phyloP scores from a whole-genome alignment of 2,329 filamentous ascomycete genomes.

The Aspergillus neoniger region DNA sequence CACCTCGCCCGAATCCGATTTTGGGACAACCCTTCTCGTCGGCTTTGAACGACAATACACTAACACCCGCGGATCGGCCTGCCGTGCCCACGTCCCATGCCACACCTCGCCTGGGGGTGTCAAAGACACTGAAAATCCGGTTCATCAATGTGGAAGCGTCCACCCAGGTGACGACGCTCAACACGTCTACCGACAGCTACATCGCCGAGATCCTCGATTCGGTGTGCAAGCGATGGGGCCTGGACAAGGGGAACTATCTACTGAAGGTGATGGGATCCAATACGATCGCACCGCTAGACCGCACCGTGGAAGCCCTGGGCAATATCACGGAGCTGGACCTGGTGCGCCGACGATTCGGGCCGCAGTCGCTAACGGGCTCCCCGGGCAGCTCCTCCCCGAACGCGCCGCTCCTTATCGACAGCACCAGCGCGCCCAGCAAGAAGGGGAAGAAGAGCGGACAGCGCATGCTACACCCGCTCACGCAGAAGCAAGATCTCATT shows the following conservation, averaged over 20 bases:
- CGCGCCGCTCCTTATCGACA: constrained; percentile 61
- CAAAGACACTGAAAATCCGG: constrained; percentile 61
- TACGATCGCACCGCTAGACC: constrained; percentile 64
- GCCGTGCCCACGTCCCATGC: constrained; percentile 47
- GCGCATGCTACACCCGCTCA: constrained; percentile 48
- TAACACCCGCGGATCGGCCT: constrained; percentile 50
- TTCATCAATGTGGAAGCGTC: constrained; percentile 63
- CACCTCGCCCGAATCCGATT: constrained; percentile 43
- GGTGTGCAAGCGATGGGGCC: constrained; percentile 61
- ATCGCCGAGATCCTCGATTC: constrained; percentile 68
- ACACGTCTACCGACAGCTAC: constrained; percentile 65
- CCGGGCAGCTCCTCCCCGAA: constrained; percentile 65
- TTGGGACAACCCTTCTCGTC: constrained; percentile 50
- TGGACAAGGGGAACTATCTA: constrained; percentile 66
- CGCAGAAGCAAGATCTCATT: constrained; percentile 50
- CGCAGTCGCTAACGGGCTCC: constrained; percentile 58
- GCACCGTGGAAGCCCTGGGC: constrained; percentile 65
- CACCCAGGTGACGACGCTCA: constrained; percentile 54
- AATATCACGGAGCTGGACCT: constrained; percentile 63
- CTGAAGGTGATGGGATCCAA: constrained; percentile 65
- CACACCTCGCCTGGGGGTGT: constrained; percentile 58
- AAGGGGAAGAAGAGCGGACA: constrained; percentile 46
- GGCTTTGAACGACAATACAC: constrained; percentile 47
- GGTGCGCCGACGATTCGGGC: constrained; percentile 62
- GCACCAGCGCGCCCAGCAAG: constrained; percentile 36